Evolutionary conservation across 2,329 filamentous ascomycete genomes (phyloP), one percentile per base, ranked within the genome.

Genomic region (Biscogniauxia sp.): DNA sequence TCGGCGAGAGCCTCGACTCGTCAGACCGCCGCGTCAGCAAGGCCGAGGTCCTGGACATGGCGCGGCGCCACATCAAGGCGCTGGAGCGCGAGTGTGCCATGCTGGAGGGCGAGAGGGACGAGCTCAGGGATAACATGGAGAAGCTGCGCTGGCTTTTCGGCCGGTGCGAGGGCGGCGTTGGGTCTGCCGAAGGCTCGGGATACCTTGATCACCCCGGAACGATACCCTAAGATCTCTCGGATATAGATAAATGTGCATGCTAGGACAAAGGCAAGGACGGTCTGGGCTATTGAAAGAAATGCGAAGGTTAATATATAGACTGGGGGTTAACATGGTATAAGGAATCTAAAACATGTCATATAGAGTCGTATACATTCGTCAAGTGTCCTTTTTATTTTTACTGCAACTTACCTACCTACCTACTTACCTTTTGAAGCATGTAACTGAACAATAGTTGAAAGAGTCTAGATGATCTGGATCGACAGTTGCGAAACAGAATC

Each of bases 31-130:
- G 69, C 6, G 66, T 79, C 60, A 80, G 78, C 69, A 79, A 79
- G 67, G 78, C 77, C 41, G 77, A 79, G 64, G 77, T 79, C 45
- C 72, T 80, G n/a, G 78, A 80, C 25, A 76, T 79, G 63, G 79
- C 78, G 0, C 72, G 77, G 37, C 72, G 76, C 52, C 73, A 79
- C 56, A 80, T 81, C 57, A 68, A 74, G 56, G 60, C 70, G 7
- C 69, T 81, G 11, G 77, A 79, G 65, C 69, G 72, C 55, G 76
- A 79, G 62, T 74, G 74, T 26, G 67, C 68, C 2, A 68, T 68
- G 52, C 64, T 78, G 37, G 74, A 78, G 66, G 72, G 69, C 55
- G 75, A 78, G 65, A 69, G 74, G 57, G 69, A 74, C 61, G 75
- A 77, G 66, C 64, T 73, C 13, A 61, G 69, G 15, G 68, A 70